phyloP scores from a whole-genome alignment of 2,329 filamentous ascomycete genomes.

The Sclerotinia trifoliorum region DNA sequence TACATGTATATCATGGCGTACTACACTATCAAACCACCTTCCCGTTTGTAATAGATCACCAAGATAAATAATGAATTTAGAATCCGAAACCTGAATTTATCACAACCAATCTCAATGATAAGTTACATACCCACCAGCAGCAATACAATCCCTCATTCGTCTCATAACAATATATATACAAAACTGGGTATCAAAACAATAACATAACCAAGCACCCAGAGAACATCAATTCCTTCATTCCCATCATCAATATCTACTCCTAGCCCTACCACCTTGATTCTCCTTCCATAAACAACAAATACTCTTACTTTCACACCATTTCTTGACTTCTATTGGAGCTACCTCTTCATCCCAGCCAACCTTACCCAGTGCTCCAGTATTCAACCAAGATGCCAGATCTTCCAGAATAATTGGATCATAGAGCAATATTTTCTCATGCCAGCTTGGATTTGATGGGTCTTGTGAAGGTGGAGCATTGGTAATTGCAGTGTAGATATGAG shows the following conservation, averaged over 20 bases:
- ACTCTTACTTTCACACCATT: constrained; percentile 86
- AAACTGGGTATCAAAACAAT: not conserved
- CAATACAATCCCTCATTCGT: not conserved
- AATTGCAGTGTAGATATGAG: constrained; percentile 55
- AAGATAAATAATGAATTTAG: not conserved
- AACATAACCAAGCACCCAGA: not conserved
- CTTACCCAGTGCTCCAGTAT: constrained; percentile 62
- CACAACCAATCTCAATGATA: too few relatives aligned
- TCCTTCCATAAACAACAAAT: constrained; percentile 74
- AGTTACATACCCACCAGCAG: too few relatives aligned
- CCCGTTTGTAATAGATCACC: not conserved
- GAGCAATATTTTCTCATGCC: constrained; percentile 90
- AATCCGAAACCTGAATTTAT: not conserved
- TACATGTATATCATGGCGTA: not conserved
- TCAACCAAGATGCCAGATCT: constrained; percentile 81
- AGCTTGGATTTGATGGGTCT: constrained; percentile 59
- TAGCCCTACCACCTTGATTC: constrained; percentile 35
- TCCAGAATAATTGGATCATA: constrained; percentile 90
- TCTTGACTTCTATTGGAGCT: constrained; percentile 66
- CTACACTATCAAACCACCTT: not conserved
- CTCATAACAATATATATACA: not conserved
- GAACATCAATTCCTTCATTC: not conserved
- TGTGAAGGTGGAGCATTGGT: constrained; percentile 50
- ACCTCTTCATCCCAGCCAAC: constrained; percentile 67
- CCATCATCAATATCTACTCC: constrained; percentile 34